Evolutionary conservation across 73 alveolate species (phyloP).

Genomic region (Paramecium caudatum): DNA sequence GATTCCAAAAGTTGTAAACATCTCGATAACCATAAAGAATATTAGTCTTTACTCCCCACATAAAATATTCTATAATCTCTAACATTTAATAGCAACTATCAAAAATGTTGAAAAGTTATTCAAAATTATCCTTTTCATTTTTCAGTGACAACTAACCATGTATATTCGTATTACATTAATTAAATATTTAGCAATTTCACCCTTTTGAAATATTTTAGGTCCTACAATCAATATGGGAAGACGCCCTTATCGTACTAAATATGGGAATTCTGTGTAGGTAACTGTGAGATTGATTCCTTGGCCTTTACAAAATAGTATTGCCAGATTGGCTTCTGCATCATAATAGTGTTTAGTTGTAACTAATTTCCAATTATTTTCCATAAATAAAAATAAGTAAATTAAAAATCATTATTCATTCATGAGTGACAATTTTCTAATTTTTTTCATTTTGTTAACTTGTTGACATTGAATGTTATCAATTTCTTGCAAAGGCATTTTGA

Average conservation of each 20-base stretch:
- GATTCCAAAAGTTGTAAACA: not conserved
- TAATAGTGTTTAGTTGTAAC: not conserved
- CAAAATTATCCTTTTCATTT: too few species aligned
- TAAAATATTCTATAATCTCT: not conserved
- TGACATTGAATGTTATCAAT: slow-evolving; percentile 10
- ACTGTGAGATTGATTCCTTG: not conserved
- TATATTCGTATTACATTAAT: too few species aligned
- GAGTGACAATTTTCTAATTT: slow-evolving; percentile 34
- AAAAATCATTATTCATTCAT: slow-evolving; percentile 32
- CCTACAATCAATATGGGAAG: slow-evolving; percentile 34
- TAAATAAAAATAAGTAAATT: not conserved
- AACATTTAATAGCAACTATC: slow-evolving; percentile 29
- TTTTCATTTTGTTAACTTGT: slow-evolving; percentile 14
- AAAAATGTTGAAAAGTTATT: too few species aligned
- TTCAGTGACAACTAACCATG: too few species aligned
- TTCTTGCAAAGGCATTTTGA: slow-evolving; percentile 10
- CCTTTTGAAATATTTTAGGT: slow-evolving; percentile 16
- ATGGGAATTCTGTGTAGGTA: not conserved
- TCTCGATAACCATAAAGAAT: not conserved
- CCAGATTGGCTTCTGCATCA: slow-evolving; percentile 39
- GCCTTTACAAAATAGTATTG: not conserved
- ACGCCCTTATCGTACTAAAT: not conserved
- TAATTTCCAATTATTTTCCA: slow-evolving; percentile 61
- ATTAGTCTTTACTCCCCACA: slow-evolving; percentile 25
- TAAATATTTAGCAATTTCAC: slow-evolving; percentile 35